Evolutionary conservation across 2,329 filamentous ascomycete species (phyloP).

Genomic region (Tolypocladium amazonense): DNA sequence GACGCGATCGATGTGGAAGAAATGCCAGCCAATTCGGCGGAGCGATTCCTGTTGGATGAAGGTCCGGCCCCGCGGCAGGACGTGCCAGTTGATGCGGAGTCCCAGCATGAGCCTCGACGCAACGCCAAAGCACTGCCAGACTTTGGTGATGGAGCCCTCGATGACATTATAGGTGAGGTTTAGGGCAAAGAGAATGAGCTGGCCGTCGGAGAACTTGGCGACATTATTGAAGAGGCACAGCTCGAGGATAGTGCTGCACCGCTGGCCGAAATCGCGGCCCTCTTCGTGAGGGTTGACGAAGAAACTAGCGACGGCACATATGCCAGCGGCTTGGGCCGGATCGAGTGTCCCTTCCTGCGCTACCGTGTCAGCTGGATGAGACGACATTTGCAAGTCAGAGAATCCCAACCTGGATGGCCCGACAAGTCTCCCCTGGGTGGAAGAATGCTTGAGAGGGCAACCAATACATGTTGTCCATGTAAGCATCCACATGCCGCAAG

Average conservation of each 20-base stretch:
- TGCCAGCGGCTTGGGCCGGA: constrained; percentile 23
- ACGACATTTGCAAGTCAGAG: background rate
- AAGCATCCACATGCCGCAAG: constrained; percentile 25
- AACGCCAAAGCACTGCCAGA: constrained; percentile 28
- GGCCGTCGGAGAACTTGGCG: constrained; percentile 22
- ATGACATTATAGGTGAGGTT: constrained; percentile 25
- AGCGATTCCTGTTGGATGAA: constrained; percentile 25
- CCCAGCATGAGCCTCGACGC: constrained; percentile 25
- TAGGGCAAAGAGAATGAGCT: constrained; percentile 23
- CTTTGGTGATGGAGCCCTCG: constrained; percentile 24
- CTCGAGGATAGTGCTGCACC: constrained; percentile 27
- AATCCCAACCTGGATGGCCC: constrained; percentile 19
- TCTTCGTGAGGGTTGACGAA: constrained; percentile 22
- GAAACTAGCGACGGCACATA: constrained; percentile 26
- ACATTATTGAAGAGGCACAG: constrained; percentile 28
- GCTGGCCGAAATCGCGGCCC: constrained; percentile 23
- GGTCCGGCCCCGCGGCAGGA: constrained; percentile 14
- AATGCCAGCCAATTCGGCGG: constrained; percentile 26
- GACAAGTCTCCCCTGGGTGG: constrained; percentile 22
- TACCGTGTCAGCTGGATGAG: background rate
- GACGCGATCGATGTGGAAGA: constrained; percentile 26
- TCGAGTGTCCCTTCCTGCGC: constrained; percentile 20
- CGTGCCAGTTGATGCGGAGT: constrained; percentile 29
- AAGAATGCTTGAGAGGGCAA: constrained; percentile 28
- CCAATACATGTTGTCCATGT: constrained; percentile 26